A percentile compares a stretch with the other conserved stretches of the same genome.
Evolutionary conservation across 805 yeast genomes (phyloP).

Genomic region (Tetrapisispora pingtungensis): DNA sequence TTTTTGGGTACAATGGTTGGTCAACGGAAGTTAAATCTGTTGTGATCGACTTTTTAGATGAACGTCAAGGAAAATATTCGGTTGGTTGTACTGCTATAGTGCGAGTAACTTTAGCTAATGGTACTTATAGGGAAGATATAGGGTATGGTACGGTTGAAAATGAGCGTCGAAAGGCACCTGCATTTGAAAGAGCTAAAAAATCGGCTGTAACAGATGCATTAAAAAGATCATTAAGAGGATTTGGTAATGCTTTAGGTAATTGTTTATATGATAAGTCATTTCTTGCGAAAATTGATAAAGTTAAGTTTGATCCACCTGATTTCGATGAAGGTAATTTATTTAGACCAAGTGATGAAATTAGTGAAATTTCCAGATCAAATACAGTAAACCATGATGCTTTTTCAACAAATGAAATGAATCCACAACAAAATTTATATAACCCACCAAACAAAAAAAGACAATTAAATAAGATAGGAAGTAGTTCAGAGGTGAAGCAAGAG

Average conservation of each 20-base stretch:
- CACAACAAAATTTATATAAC: background rate
- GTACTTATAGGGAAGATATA: slow-evolving; percentile 71
- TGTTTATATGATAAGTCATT: slow-evolving; percentile 74
- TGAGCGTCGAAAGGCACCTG: slow-evolving; percentile 59
- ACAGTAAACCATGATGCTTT: slow-evolving; percentile 13
- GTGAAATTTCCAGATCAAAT: slow-evolving; percentile 23
- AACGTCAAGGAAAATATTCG: slow-evolving; percentile 44
- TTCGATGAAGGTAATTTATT: slow-evolving; percentile 35
- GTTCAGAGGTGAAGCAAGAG: background rate
- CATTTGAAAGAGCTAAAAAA: slow-evolving; percentile 75
- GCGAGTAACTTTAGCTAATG: slow-evolving; percentile 63
- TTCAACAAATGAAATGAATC: background rate
- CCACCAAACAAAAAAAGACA: slow-evolving; percentile 19
- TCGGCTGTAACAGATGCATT: slow-evolving; percentile 79
- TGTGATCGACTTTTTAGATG: slow-evolving; percentile 63
- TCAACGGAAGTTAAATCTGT: slow-evolving; percentile 55
- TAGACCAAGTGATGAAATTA: slow-evolving; percentile 29
- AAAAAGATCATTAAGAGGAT: slow-evolving; percentile 67
- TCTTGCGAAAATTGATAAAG: slow-evolving; percentile 35
- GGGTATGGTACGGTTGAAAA: slow-evolving; percentile 81
- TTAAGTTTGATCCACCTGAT: slow-evolving; percentile 37
- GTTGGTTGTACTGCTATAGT: slow-evolving; percentile 68
- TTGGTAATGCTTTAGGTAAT: slow-evolving; percentile 76
- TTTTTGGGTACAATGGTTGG: slow-evolving; percentile 83
- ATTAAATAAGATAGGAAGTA: slow-evolving; percentile 9